These are phyloP conservation scores for Pythium brassicae DNA, from an alignment of 352 stramenopile genomes.

Conservation along the genomic window DNA sequence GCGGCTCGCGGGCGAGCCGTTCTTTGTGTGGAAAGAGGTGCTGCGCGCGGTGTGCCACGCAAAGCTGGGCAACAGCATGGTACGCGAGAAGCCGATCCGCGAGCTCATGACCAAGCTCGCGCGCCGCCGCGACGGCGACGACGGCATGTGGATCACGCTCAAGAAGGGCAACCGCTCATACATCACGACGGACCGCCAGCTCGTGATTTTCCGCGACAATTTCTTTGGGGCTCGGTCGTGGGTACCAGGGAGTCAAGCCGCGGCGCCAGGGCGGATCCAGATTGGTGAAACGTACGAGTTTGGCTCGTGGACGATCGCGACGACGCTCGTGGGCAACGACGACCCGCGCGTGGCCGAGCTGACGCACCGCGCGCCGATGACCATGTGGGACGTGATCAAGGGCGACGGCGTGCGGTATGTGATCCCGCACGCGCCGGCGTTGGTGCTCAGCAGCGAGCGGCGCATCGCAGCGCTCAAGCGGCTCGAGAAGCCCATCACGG, in stretches of 20 bases:
- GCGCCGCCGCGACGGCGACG: constrained; percentile 28
- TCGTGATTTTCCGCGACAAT: constrained; percentile 78
- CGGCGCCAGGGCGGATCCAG: constrained; percentile 16
- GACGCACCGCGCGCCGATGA: constrained; percentile 26
- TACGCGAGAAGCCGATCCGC: constrained; percentile 76
- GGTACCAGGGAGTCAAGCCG: constrained; percentile 14
- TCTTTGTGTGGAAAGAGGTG: constrained; percentile 88
- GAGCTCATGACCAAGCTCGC: constrained; percentile 74
- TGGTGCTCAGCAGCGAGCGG: constrained; percentile 57
- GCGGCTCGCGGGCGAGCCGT: constrained; percentile 49
- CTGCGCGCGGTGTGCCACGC: constrained; percentile 76
- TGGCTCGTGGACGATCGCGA: constrained; percentile 50
- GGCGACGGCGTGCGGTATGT: constrained; percentile 51
- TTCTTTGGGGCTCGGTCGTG: constrained; percentile 40
- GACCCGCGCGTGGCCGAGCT: constrained; percentile 23
- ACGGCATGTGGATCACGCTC: constrained; percentile 75
- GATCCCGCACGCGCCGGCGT: constrained; percentile 44
- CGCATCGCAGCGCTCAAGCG: constrained; percentile 47
- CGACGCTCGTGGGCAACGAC: constrained; percentile 23
- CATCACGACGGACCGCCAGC: constrained; percentile 50
- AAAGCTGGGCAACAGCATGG: constrained; percentile 80
- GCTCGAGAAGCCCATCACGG: constrained; percentile 70
- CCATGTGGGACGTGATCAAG: constrained; percentile 55
- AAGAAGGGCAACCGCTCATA: constrained; percentile 84
- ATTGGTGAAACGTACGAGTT: constrained; percentile 41